phyloP scores from a whole-genome alignment of 768 basidiomycete species.

The Suillus americanus region DNA sequence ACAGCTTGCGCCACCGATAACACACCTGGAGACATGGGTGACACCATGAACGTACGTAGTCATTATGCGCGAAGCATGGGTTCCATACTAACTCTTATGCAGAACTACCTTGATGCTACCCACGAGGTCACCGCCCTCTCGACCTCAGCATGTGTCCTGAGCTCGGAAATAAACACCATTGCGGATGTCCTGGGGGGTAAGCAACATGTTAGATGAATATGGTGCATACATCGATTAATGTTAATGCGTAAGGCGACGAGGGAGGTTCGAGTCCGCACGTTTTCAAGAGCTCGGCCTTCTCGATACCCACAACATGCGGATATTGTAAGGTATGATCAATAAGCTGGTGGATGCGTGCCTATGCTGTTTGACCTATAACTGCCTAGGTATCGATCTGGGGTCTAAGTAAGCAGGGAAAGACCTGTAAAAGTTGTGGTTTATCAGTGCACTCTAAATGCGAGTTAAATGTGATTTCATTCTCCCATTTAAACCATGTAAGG shows the following conservation, averaged over 20 bases:
- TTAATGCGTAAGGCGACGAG: constrained; percentile 58
- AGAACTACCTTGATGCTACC: constrained; percentile 65
- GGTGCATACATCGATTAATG: constrained; percentile 5
- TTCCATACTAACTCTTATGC: constrained; percentile 9
- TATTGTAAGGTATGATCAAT: constrained; percentile 67
- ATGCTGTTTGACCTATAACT: constrained; percentile 3
- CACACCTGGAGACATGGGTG: constrained; percentile 54
- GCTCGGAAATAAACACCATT: constrained; percentile 66
- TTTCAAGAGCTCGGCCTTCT: constrained; percentile 85
- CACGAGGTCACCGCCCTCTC: constrained; percentile 57
- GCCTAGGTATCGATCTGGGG: constrained; percentile 82
- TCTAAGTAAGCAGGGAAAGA: constrained; percentile 83
- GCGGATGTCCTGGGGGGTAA: constrained; percentile 61
- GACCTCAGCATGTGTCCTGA: constrained; percentile 56
- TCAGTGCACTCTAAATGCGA: constrained; percentile 87
- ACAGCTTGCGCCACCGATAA: constrained; percentile 45
- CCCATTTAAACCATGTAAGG: not conserved
- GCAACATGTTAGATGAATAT: constrained; percentile 22
- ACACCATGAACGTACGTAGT: constrained; percentile 21
- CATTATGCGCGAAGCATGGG: not conserved
- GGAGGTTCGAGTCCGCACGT: constrained; percentile 70
- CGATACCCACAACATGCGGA: constrained; percentile 78
- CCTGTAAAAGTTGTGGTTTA: constrained; percentile 73
- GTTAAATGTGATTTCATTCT: constrained; percentile 56
- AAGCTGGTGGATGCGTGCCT: constrained; percentile 8